Percentiles rank a stretch among this genome's conserved stretches.
Conservation (phyloP, 495 filamentous ascomycete species). For the Halenospora varia region DNA sequence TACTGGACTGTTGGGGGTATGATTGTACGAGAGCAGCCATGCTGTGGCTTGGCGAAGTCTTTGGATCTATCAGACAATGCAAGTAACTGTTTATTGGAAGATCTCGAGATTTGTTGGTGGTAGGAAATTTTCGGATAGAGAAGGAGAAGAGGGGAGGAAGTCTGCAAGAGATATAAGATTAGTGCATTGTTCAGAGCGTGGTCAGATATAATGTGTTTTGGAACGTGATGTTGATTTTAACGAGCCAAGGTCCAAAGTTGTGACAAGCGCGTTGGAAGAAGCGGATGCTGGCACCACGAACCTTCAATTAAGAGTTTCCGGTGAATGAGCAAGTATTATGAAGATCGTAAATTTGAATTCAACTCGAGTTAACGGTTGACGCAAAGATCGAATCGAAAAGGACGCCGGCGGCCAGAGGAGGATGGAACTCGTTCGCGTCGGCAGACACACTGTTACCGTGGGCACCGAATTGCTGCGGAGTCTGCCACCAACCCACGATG, state of each 20-base stretch:
- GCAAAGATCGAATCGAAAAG: constrained; percentile 41
- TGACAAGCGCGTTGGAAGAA: constrained; percentile 16
- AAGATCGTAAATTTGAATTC: constrained; percentile 19
- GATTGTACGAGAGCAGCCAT: constrained; percentile 94
- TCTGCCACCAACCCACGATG: constrained; percentile 29
- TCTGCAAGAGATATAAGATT: neutral
- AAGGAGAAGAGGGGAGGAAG: neutral
- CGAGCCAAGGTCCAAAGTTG: constrained; percentile 3
- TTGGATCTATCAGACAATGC: constrained; percentile 1
- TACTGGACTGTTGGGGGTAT: constrained; percentile 76
- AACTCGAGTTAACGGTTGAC: constrained; percentile 36
- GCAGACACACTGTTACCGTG: constrained; percentile 50
- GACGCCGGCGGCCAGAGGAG: constrained; percentile 49
- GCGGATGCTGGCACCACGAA: constrained; percentile 17
- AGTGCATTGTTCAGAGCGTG: constrained; percentile 13
- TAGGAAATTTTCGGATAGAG: neutral
- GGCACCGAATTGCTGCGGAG: constrained; percentile 27
- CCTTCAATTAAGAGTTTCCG: constrained; percentile 19
- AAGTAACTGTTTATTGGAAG: neutral
- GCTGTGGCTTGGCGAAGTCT: constrained; percentile 24
- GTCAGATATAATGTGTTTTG: constrained; percentile 1
- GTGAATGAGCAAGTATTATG: constrained; percentile 23
- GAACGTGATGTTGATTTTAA: constrained; percentile 12
- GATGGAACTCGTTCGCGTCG: constrained; percentile 33
- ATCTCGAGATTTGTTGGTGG: constrained; percentile 12